Evolutionary conservation across 2,329 filamentous ascomycete species (phyloP), one percentile per base, ranked within the genome.

Genomic region (Phoma sp.): DNA sequence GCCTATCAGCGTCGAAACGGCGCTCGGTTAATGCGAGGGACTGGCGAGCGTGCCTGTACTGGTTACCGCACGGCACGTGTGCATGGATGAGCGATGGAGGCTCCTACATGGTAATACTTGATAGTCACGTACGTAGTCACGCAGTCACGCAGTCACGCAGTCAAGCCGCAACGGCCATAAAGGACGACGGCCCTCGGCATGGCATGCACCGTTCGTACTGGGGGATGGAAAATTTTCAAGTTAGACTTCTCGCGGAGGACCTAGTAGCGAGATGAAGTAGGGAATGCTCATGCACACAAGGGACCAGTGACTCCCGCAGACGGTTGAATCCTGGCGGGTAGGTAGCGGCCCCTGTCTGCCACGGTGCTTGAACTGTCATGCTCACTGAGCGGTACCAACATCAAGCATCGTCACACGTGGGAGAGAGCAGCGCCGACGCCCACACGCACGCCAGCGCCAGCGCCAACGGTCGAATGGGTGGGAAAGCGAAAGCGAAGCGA

Each of bases 291-390:
- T 52, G 51, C 57, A 61, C 56, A 32, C 48, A 53, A 57, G 41
- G 38, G 31, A 54, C 41, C 56, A 4, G 37, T 49, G 60, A 39
- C 39, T 47, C 37, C 27, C 43, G 51, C 51, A 51, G 49, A 41
- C 55, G 55, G 59, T 53, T 63, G 22, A 46, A 55, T 43, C 36
- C 61, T 66, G 60, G 65, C 62, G 55, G 60, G 58, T 60, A 59
- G 50, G 50, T 43, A 59, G 59, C 62, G 64, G 62, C 64, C 67
- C 63, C 60, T 49, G 51, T 56, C 58, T 59, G 57, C 51, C 55
- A 55, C 48, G 52, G 55, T 53, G 49, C 53, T 57, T 50, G 45
- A 60, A 49, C 45, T 57, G 62, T 57, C 60, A 60, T 59, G 61
- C 59, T 64, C 45, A 22, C 27, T 24, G 36, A 33, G 21, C 35